Conservation (phyloP, 345 rosid species). For the Boechera stricta region DNA sequence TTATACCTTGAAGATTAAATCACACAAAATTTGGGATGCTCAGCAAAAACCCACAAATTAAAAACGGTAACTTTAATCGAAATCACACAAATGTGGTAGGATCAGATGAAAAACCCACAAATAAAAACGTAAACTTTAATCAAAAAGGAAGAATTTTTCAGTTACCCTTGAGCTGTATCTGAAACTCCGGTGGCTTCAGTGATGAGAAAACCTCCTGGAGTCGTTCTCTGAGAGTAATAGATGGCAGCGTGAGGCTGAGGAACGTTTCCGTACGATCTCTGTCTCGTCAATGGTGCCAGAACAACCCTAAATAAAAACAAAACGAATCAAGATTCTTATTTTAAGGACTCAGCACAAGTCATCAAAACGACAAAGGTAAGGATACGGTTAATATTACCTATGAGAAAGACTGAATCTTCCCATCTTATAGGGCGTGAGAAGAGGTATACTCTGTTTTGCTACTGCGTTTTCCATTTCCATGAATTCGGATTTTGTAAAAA, state of each 20-base stretch:
- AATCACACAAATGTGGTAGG: background rate
- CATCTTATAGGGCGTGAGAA: slow-evolving; percentile 42
- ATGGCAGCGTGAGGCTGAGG: slow-evolving; percentile 77
- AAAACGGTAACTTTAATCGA: background rate
- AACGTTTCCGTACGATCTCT: slow-evolving; percentile 59
- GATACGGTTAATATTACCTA: slow-evolving; percentile 15
- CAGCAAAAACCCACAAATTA: slow-evolving; percentile 22
- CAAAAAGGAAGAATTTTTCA: background rate
- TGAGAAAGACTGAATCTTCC: slow-evolving; percentile 45
- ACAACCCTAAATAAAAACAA: slow-evolving; percentile 48
- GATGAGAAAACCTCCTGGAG: slow-evolving; percentile 65
- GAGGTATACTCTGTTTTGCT: slow-evolving; percentile 42
- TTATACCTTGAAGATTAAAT: slow-evolving; percentile 44
- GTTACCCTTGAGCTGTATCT: slow-evolving; percentile 66
- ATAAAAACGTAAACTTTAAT: background rate
- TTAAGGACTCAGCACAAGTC: background rate
- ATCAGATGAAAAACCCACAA: slow-evolving; percentile 23
- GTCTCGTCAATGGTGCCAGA: slow-evolving; percentile 67
- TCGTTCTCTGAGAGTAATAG: slow-evolving; percentile 73
- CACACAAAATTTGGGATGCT: background rate
- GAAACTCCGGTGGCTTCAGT: slow-evolving; percentile 70
- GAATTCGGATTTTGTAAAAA: background rate
- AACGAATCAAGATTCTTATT: background rate
- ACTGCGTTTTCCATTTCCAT: slow-evolving; percentile 25
- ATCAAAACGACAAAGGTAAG: background rate